Percentiles rank a stretch among this genome's conserved stretches.
Evolutionary conservation across 2,329 filamentous ascomycete genomes (phyloP).

Genomic region (Alternaria gansuensis): DNA sequence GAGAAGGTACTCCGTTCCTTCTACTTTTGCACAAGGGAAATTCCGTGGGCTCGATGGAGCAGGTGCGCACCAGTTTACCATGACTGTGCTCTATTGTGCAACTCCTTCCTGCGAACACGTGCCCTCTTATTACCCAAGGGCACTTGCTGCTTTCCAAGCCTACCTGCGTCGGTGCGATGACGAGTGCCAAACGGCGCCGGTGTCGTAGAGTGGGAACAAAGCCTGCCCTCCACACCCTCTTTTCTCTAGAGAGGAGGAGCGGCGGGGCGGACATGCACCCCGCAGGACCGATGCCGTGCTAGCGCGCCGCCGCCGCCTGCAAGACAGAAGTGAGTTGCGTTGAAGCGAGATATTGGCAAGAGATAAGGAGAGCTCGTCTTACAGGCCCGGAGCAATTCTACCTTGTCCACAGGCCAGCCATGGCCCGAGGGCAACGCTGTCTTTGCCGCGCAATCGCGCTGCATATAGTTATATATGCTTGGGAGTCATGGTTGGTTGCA

Average conservation of each 20-base stretch:
- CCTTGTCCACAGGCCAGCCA: constrained; percentile 1
- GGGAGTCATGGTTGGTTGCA: constrained; percentile 5
- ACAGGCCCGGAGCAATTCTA: constrained; percentile 14
- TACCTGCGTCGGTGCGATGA: neutral
- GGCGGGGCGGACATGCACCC: constrained; percentile 27
- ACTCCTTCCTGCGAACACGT: neutral
- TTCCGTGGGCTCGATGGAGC: constrained; percentile 18
- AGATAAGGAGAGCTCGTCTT: constrained; percentile 19
- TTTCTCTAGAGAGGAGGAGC: constrained; percentile 3
- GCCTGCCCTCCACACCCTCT: neutral
- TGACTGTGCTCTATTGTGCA: constrained; percentile 8
- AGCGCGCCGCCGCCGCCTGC: constrained; percentile 12
- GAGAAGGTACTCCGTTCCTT: constrained; percentile 9
- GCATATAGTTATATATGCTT: neutral
- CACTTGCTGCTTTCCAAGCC: neutral
- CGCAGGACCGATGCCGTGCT: constrained; percentile 22
- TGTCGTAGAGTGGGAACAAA: constrained; percentile 8
- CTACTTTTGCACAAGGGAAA: constrained; percentile 21
- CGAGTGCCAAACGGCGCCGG: neutral
- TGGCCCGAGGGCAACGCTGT: constrained; percentile 1
- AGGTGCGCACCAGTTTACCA: constrained; percentile 13
- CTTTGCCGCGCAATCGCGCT: constrained; percentile 5
- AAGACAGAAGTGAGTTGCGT: constrained; percentile 13
- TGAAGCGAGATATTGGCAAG: constrained; percentile 13
- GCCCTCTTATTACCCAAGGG: neutral